Evolutionary conservation across 768 basidiomycete species (phyloP).

Genomic region (Pilatotrama ljubarskyi): DNA sequence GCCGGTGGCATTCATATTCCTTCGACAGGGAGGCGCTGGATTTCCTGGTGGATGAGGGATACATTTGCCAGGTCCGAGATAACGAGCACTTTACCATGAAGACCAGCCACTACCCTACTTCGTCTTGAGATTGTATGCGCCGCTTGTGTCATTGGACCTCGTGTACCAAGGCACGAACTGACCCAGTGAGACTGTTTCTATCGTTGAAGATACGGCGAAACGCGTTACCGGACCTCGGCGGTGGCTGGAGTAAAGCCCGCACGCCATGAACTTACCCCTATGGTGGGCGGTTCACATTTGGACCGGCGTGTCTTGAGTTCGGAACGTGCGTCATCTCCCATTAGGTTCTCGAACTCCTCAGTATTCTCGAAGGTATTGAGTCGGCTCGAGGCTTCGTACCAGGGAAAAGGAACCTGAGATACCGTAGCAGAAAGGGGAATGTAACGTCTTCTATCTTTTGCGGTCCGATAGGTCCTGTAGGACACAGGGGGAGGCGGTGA

Average conservation of each 20-base stretch:
- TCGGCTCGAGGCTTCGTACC: background rate
- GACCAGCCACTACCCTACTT: conserved; percentile 6
- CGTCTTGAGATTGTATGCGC: background rate
- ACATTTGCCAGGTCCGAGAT: conserved; percentile 19
- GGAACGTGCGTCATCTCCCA: too few species aligned
- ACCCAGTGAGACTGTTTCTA: too few species aligned
- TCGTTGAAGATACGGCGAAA: too few species aligned
- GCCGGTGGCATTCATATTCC: background rate
- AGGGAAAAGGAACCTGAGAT: background rate
- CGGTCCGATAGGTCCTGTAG: background rate
- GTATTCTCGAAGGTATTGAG: background rate
- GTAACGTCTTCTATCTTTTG: background rate
- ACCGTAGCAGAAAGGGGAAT: background rate
- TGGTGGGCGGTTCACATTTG: background rate
- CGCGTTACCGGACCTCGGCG: too few species aligned
- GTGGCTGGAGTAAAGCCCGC: too few species aligned
- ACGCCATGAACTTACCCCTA: background rate
- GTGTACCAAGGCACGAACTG: too few species aligned
- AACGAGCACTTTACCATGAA: conserved; percentile 11
- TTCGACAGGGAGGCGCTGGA: conserved; percentile 26
- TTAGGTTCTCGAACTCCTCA: background rate
- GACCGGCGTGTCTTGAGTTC: background rate
- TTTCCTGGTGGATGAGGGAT: conserved; percentile 18
- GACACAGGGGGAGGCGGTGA: background rate
- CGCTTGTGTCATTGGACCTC: too few species aligned